Percentiles rank a stretch among this genome's conserved stretches.
Evolutionary conservation across 352 stramenopile genomes (phyloP).

Genomic region (Pythium sp.): DNA sequence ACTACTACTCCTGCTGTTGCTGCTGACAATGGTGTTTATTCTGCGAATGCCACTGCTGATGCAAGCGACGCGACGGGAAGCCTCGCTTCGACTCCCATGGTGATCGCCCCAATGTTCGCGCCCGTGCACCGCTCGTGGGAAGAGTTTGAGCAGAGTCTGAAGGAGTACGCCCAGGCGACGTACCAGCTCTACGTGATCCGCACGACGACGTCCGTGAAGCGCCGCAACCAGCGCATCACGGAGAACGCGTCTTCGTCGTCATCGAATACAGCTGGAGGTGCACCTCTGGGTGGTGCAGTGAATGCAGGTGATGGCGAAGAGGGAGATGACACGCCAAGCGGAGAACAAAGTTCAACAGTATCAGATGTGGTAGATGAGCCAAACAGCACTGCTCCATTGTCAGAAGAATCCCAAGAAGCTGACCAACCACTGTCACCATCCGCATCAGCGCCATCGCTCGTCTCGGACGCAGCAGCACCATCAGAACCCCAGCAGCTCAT

Average conservation of each 20-base stretch:
- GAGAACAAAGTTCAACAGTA: background rate
- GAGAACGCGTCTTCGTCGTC: conserved; percentile 26
- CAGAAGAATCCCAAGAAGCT: background rate
- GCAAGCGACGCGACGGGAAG: background rate
- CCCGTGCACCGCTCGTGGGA: conserved; percentile 61
- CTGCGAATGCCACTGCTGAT: background rate
- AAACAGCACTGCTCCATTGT: background rate
- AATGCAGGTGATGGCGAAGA: background rate
- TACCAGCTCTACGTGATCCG: conserved; percentile 79
- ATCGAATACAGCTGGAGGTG: background rate
- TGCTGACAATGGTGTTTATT: too few relatives aligned
- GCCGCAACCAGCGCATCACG: conserved; percentile 65
- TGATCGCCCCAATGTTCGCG: conserved; percentile 44
- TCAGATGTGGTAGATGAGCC: background rate
- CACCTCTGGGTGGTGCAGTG: background rate
- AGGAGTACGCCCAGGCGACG: conserved; percentile 52
- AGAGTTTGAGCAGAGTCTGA: conserved; percentile 59
- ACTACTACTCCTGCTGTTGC: background rate
- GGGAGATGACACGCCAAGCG: background rate
- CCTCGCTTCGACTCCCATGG: conserved; percentile 6
- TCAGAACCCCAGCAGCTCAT: conserved; percentile 42
- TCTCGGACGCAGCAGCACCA: background rate
- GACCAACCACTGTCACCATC: background rate
- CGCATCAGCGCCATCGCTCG: background rate
- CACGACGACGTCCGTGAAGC: conserved; percentile 71